A percentile compares a stretch with the other conserved stretches of the same genome.
phyloP scores from a whole-genome alignment of 2,329 filamentous ascomycete species.

The Sclerotinia sclerotiorum region DNA sequence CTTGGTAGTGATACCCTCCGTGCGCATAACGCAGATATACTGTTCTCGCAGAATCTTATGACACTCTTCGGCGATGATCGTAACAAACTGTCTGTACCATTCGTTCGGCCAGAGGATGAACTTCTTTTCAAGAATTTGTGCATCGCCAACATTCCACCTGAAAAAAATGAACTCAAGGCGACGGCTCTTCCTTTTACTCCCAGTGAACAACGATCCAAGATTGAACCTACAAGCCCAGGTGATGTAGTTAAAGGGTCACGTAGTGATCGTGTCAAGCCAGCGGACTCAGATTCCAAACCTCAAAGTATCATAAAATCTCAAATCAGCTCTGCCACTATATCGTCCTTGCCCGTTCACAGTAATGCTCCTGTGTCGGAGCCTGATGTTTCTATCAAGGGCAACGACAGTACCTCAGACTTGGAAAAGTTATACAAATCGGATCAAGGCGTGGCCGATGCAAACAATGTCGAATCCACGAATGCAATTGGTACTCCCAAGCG shows the following conservation, averaged over 20 bases:
- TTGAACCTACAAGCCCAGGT: constrained; percentile 22
- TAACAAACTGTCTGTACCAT: constrained; percentile 83
- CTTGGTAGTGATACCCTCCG: constrained; percentile 86
- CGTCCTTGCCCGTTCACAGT: constrained; percentile 23
- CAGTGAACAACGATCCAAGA: constrained; percentile 34
- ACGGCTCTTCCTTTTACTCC: constrained; percentile 39
- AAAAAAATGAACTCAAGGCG: constrained; percentile 58
- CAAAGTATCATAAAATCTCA: constrained; percentile 26
- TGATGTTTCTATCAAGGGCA: constrained; percentile 24
- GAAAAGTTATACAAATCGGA: constrained; percentile 27
- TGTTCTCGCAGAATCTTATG: constrained; percentile 90
- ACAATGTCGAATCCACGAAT: constrained; percentile 24
- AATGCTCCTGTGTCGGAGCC: constrained; percentile 28
- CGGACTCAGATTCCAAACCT: constrained; percentile 20
- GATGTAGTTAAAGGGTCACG: constrained; percentile 23
- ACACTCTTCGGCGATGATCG: constrained; percentile 83
- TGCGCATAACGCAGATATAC: constrained; percentile 81
- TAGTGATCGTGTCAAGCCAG: constrained; percentile 25
- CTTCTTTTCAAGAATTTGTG: constrained; percentile 73
- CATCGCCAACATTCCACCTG: constrained; percentile 57
- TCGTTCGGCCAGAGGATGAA: constrained; percentile 90
- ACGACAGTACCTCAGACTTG: constrained; percentile 28
- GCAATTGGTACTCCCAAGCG: constrained; percentile 35
- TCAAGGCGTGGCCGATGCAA: constrained; percentile 16
- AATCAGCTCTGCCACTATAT: constrained; percentile 28